Evolutionary conservation across 2,329 filamentous ascomycete species (phyloP), one percentile per base, ranked within the genome.

Genomic region (Apiospora arundinis): DNA sequence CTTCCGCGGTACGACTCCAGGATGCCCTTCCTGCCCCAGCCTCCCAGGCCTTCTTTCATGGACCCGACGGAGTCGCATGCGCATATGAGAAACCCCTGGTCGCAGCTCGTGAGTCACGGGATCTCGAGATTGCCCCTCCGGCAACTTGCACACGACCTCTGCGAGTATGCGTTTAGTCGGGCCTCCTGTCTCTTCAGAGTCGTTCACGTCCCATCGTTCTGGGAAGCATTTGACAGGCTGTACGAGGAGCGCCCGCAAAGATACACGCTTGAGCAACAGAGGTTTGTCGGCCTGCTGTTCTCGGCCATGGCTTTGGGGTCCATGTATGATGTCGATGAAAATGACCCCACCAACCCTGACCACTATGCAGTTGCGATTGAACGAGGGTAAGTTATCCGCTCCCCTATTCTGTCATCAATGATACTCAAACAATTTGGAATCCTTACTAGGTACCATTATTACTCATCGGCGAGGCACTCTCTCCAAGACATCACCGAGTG

Each of bases 171-270:
- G 0, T 79, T 91, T 18, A 86, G 86, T 75, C 88, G 86, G 72
- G 89, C 87, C 11, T 90, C 88, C 2, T 88, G 87, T 72, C 81
- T 91, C 1, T 81, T 90, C 28, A 90, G 93, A 48, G 91, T 95
- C 70, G 89, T 97, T 6, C 95, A 98, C 78, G 86, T 93, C 68
- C 95, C 95, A 0, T 90, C 90, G 0, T 98, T 97, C 79, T 94
- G 92, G 82, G 87, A 89, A 72, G 91, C 90, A 76, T 88, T 97
- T 73, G 91, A 97, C 75, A 88, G 88, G 70, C 87, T 98, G 49
- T 98, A 97, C 81, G 89, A 92, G 74, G 90, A 86, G 28, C 85
- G 92, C 0, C 84, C 88, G 12, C 89, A 92, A 28, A 87, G 85
- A 69, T 90, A 90, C 75, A 87, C 86, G 8, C 88, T 89, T 69